Evolutionary conservation across 2,329 filamentous ascomycete genomes (phyloP), one percentile per base, ranked within the genome.

Genomic region (Nemania serpens): DNA sequence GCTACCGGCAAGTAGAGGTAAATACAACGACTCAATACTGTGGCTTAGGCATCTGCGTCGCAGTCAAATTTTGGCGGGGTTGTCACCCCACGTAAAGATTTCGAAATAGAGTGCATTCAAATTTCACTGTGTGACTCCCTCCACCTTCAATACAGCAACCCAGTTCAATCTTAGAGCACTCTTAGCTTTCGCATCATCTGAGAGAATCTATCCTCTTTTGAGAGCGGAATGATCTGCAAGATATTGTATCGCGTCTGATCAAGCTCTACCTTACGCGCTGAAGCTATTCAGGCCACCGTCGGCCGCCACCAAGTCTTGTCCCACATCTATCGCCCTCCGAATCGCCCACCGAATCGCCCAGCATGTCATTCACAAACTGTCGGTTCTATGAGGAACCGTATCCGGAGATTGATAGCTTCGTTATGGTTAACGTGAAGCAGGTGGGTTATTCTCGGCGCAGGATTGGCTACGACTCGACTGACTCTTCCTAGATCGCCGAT

Each of bases 381-480:
- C 92, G 93, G 74, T 97, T 96, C 81, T 97, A 97, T 78, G 93
- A 97, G 85, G 92, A 97, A 82, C 96, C 96, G 81, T 97, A 90
- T 75, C 93, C 93, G 61, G 95, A 98, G 85, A 94, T 99, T 77
- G 95, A 99, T 81, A 96, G 92, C 84, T 98, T 97, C 81, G 96
- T 99, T 76, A 99, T 99, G 95, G 95, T 99, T 77, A 99, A 98
- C 80, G 95, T 98, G 73, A 96, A 97, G 87, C 93, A 97, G 88
- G 91, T 93, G 59, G 57, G 64, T 64, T 48, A 58, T 49, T 53
- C 48, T 51, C 53, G 52, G 25, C 59, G 51, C 34, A 46, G 25
- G 25, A 42, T 52, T 62, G 22, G 43, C 34, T 34, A 34, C 33
- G 12, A 47, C 29, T 42, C 13, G 20, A 50, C 61, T 66, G 20